Conservation (phyloP, 805 yeast species). For the Barnettozyma sucrosica region DNA sequence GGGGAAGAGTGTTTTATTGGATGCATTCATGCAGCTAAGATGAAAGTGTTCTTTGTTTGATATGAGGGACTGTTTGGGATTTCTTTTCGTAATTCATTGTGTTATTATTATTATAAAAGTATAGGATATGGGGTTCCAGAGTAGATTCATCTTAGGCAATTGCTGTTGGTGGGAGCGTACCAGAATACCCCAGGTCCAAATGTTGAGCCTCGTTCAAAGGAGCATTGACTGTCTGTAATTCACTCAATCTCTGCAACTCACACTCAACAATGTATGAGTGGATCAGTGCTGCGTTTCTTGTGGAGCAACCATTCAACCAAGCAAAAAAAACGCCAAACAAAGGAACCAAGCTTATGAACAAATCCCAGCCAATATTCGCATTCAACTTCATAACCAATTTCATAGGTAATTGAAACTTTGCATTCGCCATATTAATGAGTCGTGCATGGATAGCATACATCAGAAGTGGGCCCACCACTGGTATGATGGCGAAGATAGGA, state of each 20-base stretch:
- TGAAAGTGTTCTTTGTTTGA: constrained; percentile 20
- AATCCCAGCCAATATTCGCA: constrained; percentile 69
- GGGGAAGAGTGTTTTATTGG: constrained; percentile 57
- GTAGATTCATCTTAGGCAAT: background rate
- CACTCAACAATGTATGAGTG: constrained; percentile 34
- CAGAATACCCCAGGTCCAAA: constrained; percentile 3
- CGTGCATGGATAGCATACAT: constrained; percentile 79
- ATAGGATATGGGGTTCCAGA: background rate
- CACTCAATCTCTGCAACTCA: constrained; percentile 12
- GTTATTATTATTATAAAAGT: background rate
- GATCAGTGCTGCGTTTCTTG: constrained; percentile 80
- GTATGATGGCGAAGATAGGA: constrained; percentile 65
- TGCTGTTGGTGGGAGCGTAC: background rate
- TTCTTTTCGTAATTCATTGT: background rate
- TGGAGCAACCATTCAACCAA: constrained; percentile 82
- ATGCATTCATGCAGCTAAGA: constrained; percentile 70
- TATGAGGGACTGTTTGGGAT: background rate
- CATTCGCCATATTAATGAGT: constrained; percentile 54
- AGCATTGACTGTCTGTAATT: background rate
- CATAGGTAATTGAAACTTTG: constrained; percentile 50
- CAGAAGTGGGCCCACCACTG: constrained; percentile 76
- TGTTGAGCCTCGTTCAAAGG: background rate
- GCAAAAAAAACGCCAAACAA: constrained; percentile 69
- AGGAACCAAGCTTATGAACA: constrained; percentile 73
- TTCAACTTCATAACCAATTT: constrained; percentile 63